phyloP scores from a whole-genome alignment of 129 eudicot species.

The Chrysanthemum seticuspe region DNA sequence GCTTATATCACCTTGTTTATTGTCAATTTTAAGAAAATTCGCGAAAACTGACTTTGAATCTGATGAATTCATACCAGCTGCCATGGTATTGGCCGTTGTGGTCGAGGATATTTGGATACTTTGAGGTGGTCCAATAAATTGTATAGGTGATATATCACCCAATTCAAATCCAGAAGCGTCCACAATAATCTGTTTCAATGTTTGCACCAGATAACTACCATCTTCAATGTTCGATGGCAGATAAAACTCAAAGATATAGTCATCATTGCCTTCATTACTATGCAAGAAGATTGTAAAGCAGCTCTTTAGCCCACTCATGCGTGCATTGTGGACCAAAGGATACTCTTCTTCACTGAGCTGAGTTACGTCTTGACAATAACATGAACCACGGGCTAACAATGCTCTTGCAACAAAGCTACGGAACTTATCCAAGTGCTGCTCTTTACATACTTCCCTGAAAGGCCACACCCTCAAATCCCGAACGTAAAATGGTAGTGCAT shows the following conservation, averaged over 20 bases:
- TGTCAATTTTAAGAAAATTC: neutral
- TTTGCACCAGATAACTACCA: neutral
- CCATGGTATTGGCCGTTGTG: neutral
- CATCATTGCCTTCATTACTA: neutral
- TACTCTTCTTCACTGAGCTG: no score
- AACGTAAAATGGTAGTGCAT: no score
- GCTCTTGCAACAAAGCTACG: no score
- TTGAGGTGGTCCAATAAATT: neutral
- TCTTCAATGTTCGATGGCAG: neutral
- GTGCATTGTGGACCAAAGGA: no score
- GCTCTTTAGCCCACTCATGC: no score
- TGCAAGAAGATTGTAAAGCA: no score
- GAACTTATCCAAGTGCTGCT: no score
- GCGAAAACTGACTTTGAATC: neutral
- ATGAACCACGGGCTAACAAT: no score
- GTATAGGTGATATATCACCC: neutral
- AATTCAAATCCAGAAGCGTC: constrained; percentile 10
- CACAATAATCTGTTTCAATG: constrained; percentile 4
- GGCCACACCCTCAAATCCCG: no score
- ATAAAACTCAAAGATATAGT: neutral
- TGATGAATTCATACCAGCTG: neutral
- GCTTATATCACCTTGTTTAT: neutral
- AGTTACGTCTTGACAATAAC: no score
- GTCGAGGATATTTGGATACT: neutral
- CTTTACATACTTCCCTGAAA: no score